Percentiles rank a stretch among this genome's conserved stretches.
These are phyloP conservation scores for Chlorella sp. DNA, from an alignment of 139 green algal genomes.

Conservation along the genomic window DNA sequence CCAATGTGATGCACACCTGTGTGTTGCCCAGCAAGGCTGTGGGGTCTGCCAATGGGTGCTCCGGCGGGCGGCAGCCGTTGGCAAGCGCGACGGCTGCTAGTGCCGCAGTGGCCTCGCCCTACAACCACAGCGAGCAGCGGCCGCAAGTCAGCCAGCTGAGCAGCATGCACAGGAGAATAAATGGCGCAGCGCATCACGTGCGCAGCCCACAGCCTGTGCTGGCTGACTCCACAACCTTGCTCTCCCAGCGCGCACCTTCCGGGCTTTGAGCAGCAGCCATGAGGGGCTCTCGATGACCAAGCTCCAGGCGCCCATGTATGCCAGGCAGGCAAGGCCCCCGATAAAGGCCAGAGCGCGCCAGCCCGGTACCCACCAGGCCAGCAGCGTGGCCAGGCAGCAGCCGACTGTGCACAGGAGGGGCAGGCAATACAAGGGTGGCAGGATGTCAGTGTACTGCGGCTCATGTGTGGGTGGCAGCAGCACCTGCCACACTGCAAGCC, in stretches of 20 bases:
- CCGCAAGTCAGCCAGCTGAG: background rate
- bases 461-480: no score
- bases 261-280: conserved; percentile 70
- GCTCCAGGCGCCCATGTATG: conserved; percentile 35
- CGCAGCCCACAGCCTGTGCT: no score
- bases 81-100: conserved; percentile 57
- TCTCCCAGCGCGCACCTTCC: conserved; percentile 33
- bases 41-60: conserved; percentile 55
- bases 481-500: no score
- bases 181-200: no score
- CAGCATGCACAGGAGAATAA: background rate
- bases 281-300: conserved; percentile 64
- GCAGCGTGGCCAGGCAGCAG: conserved; percentile 46
- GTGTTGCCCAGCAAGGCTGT: conserved; percentile 36
- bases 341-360: conserved; percentile 59
- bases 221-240: no score
- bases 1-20: no score
- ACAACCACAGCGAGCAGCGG: background rate
- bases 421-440: no score
- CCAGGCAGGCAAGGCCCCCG: conserved; percentile 35
- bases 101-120: conserved; percentile 65
- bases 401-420: conserved; percentile 34
- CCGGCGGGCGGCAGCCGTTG: conserved; percentile 65
- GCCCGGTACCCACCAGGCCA: conserved; percentile 56
- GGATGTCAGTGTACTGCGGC: no score